Percentiles rank a stretch among this genome's conserved stretches.
Conservation (phyloP, 257 asterid genomes). For the Solanum sitiens region DNA sequence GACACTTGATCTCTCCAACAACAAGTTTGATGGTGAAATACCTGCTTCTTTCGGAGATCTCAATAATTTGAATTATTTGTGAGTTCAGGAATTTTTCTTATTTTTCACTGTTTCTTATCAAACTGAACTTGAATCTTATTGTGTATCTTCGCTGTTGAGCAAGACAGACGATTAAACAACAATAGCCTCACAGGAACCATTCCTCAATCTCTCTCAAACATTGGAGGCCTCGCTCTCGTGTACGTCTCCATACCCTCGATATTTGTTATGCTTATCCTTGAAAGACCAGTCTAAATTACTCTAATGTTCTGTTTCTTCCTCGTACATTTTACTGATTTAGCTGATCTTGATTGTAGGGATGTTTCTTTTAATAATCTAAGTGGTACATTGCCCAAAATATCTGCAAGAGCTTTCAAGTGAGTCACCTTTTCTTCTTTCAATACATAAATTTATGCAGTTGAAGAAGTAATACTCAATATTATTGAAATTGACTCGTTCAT, state of each 20-base stretch:
- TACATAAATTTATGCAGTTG: neutral
- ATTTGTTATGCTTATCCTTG: neutral
- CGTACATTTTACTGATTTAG: neutral
- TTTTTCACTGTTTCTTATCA: neutral
- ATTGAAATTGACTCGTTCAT: neutral
- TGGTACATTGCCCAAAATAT: slow-evolving; percentile 27
- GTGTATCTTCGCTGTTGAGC: slow-evolving; percentile 19
- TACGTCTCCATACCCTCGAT: slow-evolving; percentile 16
- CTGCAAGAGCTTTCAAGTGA: slow-evolving; percentile 64
- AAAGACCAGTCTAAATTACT: neutral
- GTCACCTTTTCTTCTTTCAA: slow-evolving; percentile 6
- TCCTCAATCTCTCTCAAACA: slow-evolving; percentile 26
- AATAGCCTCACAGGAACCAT: slow-evolving; percentile 43
- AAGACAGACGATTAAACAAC: slow-evolving; percentile 90
- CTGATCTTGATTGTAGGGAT: slow-evolving; percentile 47
- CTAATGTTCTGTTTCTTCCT: neutral
- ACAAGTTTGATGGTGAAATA: slow-evolving; percentile 54
- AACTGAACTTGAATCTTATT: neutral
- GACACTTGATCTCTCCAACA: slow-evolving; percentile 81
- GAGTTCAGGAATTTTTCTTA: slow-evolving; percentile 24
- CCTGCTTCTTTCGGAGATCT: slow-evolving; percentile 69
- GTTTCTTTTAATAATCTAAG: slow-evolving; percentile 48
- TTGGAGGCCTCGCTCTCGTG: slow-evolving; percentile 74
- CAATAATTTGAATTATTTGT: slow-evolving; percentile 71
- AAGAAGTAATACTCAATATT: neutral